Evolutionary conservation across 352 stramenopile species (phyloP), one percentile per base, ranked within the genome.

Genomic region (Phytophthora boehmeriae): DNA sequence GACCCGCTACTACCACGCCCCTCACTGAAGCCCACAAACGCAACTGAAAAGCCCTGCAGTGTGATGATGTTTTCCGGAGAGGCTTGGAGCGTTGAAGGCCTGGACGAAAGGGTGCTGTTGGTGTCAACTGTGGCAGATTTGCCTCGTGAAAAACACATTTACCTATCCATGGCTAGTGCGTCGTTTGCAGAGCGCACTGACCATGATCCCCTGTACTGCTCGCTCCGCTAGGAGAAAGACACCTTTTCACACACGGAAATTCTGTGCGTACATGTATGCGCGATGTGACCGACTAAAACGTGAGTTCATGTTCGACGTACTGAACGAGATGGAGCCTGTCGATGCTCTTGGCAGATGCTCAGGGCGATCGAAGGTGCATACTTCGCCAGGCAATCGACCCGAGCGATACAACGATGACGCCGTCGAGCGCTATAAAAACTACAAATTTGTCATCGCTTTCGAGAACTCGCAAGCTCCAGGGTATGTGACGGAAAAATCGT

Each of bases 401-500:
- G 66, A 63, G 10, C 22, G 61, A 0, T 63, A 53, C 11, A 70
- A 80, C 23, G 66, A 78, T 34, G 71, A 75, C 13, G 76, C 73
- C 8, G 66, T 86, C 1, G 19, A 28, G 1, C 59, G 42, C 4
- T 86, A 69, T 63, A 13, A 49, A 9, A 9, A 60, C 17, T 85
- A 78, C 68, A 73, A 72, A 34, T 88, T 89, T 34, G 76, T 79
- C 13, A 70, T 89, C 51, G 73, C 75, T 16, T 89, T 87, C 35
- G 73, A 89, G 35, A 82, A 86, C 57, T 44, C 54, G 3, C 35
- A 65, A 4, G 52, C 41, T 1, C 43, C 54, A 0, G 80, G 76
- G 6, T 86, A 84, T 51, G 63, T 88, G 25, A 88, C 71, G 8
- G 76, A 88, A 54, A 86, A 84, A 61, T 88, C 20, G 64, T 79